phyloP scores from a whole-genome alignment of 768 basidiomycete genomes.

The Ramaria sp. region DNA sequence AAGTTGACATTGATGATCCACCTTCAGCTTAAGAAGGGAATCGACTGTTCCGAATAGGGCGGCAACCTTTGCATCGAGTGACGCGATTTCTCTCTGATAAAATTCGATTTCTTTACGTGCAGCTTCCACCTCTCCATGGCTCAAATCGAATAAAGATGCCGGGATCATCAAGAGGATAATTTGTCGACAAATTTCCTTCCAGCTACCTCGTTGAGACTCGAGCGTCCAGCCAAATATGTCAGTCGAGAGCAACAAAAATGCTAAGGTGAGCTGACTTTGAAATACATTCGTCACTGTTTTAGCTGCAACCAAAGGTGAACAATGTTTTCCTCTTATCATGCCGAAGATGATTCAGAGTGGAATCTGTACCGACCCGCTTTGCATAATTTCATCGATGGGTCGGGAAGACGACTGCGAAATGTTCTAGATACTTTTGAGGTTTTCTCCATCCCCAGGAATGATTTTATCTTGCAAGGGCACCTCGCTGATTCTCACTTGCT shows the following conservation, averaged over 20 bases:
- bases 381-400: slow-evolving; percentile 35
- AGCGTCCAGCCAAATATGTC: too few relatives aligned
- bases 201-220: too few relatives aligned
- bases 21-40: slow-evolving; percentile 32
- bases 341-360: slow-evolving; percentile 88
- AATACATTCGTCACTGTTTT: background rate
- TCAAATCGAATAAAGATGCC: background rate
- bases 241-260: too few relatives aligned
- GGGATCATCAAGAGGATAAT: background rate
- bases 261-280: background rate
- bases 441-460: background rate
- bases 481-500: background rate
- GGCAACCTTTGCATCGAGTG: slow-evolving; percentile 34
- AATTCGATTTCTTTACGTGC: slow-evolving; percentile 13
- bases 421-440: slow-evolving; percentile 94
- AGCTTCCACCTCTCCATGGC: background rate
- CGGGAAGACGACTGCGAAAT: slow-evolving; percentile 59
- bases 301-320: background rate
- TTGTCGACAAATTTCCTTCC: too few relatives aligned
- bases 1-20: slow-evolving; percentile 32
- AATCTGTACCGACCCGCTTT: slow-evolving; percentile 63
- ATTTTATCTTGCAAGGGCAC: background rate
- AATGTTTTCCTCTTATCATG: background rate
- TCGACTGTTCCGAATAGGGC: slow-evolving; percentile 29
- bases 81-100: slow-evolving; percentile 32